These are phyloP conservation scores for Lotmaria passim DNA, from an alignment of 208 protist genomes.

Conservation along the genomic window DNA sequence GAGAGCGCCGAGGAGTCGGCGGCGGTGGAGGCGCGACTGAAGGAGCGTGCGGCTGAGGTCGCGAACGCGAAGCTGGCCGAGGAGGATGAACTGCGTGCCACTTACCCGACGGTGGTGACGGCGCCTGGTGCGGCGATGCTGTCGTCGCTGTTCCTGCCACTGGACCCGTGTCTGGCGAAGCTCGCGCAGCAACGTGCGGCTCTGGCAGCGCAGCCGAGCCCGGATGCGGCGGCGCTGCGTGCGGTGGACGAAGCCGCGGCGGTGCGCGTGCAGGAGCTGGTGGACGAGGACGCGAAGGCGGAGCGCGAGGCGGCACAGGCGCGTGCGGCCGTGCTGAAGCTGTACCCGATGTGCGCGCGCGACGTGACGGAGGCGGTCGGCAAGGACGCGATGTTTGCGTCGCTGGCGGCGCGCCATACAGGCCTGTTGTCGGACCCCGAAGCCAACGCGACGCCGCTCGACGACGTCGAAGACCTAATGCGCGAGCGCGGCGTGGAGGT, in stretches of 20 bases:
- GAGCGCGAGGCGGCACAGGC: conserved; percentile 32
- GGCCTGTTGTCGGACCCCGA: conserved; percentile 31
- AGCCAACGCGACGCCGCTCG: conserved; percentile 14
- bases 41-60: conserved; percentile 24
- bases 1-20: conserved; percentile 22
- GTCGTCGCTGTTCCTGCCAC: conserved; percentile 33
- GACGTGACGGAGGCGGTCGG: conserved; percentile 53
- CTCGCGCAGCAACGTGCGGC: conserved; percentile 21
- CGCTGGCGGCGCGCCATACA: conserved; percentile 23
- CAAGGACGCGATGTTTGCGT: conserved; percentile 44
- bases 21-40: conserved; percentile 26
- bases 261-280: conserved; percentile 26
- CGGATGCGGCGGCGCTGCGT: conserved; percentile 10
- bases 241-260: conserved; percentile 23
- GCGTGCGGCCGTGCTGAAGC: conserved; percentile 25
- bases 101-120: conserved; percentile 18
- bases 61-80: conserved; percentile 28
- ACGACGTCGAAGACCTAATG: conserved; percentile 35
- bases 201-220: conserved; percentile 10
- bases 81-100: conserved; percentile 15
- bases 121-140: conserved; percentile 19
- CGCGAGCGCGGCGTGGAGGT: conserved; percentile 32
- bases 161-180: conserved; percentile 32
- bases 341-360: conserved; percentile 57
- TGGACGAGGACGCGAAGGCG: conserved; percentile 30